Evolutionary conservation across 257 asterid species (phyloP), one percentile per base, ranked within the genome.

Genomic region (Solanum ossicruentum): DNA sequence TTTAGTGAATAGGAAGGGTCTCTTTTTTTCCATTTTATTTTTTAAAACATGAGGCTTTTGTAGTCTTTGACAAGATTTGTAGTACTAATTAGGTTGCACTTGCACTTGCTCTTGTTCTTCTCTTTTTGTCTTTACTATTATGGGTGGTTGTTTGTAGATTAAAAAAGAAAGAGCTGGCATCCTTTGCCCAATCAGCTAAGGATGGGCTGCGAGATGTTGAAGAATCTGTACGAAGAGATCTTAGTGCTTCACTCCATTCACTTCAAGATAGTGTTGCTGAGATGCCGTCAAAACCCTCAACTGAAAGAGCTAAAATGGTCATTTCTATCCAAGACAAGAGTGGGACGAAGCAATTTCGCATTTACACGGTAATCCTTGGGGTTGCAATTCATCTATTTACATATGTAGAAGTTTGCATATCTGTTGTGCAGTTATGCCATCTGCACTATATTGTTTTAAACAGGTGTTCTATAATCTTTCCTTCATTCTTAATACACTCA

Each of bases 91-190:
- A 52, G 28, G 16, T 26, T 78, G 49, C 83, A 78, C 83, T 78
- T 78, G 47, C 65, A 78, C 83, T 78, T 78, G 47, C 65, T 52
- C 83, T 16, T 63, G 57, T 17, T 80, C 63, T 52, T 77, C 87
- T 66, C 20, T 43, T 16, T 54, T 81, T 81, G 71, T 73, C 72
- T 20, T 78, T 70, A 77, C 65, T 81, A 65, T 83, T 90, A 12
- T 78, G 73, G 20, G 28, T 83, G 69, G 80, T 18, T 85, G 47
- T 84, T 85, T 81, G 16, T 89, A 95, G 99, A 92, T 90, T 92
- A 85, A 93, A 93, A 85, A 94, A 84, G 92, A 88, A 88, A 93
- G 98, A 97, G 89, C 84, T 95, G 93, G 97, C 90, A 87, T 88
- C 94, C 79, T 78, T 92, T 85, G 94, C 95, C 61, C 87, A 85